Conservation (phyloP, 202 grass and related monocot genomes). For the Hordeum pubiflorum region DNA sequence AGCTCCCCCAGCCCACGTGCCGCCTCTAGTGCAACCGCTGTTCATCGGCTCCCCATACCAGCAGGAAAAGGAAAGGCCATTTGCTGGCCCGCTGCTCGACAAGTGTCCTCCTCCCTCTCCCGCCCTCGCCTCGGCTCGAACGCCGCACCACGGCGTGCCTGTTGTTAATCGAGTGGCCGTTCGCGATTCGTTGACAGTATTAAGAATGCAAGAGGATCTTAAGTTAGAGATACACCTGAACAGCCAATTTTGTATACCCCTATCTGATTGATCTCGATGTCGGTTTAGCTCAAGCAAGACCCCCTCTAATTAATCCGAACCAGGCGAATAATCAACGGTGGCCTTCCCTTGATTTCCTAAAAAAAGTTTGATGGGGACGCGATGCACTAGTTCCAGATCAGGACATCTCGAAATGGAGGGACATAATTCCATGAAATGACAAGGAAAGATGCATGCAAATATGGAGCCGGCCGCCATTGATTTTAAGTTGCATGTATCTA, state of each 20-base stretch:
- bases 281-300: neutral
- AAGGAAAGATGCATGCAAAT: neutral
- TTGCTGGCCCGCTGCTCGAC: neutral
- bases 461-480: neutral
- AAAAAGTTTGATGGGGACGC: neutral
- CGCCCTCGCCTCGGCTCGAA: neutral
- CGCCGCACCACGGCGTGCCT: neutral
- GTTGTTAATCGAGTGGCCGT: neutral
- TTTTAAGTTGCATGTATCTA: constrained; percentile 20
- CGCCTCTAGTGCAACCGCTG: neutral
- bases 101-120: neutral
- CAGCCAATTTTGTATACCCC: neutral
- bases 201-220: neutral
- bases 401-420: neutral
- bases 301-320: neutral
- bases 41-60: neutral
- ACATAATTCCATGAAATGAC: constrained; percentile 1
- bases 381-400: neutral
- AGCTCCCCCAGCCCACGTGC: constrained; percentile 2
- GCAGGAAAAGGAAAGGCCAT: neutral
- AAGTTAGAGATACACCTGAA: neutral
- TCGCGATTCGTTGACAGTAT: neutral
- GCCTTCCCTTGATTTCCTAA: neutral
- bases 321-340: neutral
- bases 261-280: neutral